A percentile compares a stretch with the other conserved stretches of the same genome.
These are phyloP conservation scores for Podospora pseudocomata DNA, from an alignment of 495 filamentous ascomycete genomes.

Conservation along the genomic window DNA sequence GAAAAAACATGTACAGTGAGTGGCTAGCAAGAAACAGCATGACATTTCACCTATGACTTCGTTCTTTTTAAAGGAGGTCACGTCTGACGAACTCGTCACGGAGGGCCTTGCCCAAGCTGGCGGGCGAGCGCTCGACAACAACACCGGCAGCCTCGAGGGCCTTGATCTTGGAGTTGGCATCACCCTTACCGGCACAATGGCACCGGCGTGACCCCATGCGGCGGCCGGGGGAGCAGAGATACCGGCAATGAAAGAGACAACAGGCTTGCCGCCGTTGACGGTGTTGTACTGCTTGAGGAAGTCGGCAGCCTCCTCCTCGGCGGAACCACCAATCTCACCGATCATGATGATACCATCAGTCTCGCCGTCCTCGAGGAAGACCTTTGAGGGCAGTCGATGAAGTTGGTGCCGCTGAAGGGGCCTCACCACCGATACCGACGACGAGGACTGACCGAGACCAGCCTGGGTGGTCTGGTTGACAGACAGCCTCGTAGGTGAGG, in stretches of 20 bases:
- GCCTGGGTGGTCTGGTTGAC: conserved; percentile 99
- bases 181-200: conserved; percentile 98
- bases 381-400: conserved; percentile 97
- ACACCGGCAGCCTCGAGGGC: conserved; percentile 92
- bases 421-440: conserved; percentile 97
- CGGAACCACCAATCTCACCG: conserved; percentile 95
- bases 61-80: conserved; percentile 74
- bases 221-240: conserved; percentile 94
- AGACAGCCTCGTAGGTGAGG: conserved; percentile 97
- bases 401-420: conserved; percentile 98
- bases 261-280: conserved; percentile 77
- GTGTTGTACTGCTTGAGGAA: conserved; percentile 90
- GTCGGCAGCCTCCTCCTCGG: conserved; percentile 94
- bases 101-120: conserved; percentile 83
- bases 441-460: conserved; percentile 97
- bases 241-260: conserved; percentile 97
- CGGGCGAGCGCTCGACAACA: conserved; percentile 92
- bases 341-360: conserved; percentile 99
- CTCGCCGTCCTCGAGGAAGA: conserved; percentile 93
- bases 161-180: conserved; percentile 94
- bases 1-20: conserved; percentile 27
- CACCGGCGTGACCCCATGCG: conserved; percentile 98
- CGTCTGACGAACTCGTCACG: conserved; percentile 93
- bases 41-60: not conserved
- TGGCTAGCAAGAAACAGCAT: conserved; percentile 7